These are phyloP conservation scores for Paspalum vaginatum DNA, from an alignment of 176 grass and related monocot genomes.

Conservation along the genomic window DNA sequence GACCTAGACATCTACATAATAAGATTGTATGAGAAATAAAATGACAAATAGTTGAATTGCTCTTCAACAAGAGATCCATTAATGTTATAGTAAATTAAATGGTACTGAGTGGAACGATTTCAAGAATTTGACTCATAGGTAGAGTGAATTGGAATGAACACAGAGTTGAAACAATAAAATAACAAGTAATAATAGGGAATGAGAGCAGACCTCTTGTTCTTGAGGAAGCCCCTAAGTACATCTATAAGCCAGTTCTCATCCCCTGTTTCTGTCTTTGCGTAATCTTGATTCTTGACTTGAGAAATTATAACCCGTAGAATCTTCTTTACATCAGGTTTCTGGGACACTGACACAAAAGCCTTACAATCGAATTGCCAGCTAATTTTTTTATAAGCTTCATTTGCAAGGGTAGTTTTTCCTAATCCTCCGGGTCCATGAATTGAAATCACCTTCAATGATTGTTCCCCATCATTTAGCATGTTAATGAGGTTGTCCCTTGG, in stretches of 20 bases:
- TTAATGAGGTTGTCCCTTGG: neutral
- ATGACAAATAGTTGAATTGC: neutral
- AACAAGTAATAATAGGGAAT: neutral
- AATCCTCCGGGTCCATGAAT: slow-evolving; percentile 10
- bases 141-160: neutral
- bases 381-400: slow-evolving; percentile 1
- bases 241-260: neutral
- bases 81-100: neutral
- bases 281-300: neutral
- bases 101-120: neutral
- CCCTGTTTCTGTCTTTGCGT: neutral
- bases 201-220: slow-evolving; percentile 13
- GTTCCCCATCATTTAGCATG: neutral
- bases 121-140: neutral
- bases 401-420: slow-evolving; percentile 25
- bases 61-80: no score
- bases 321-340: slow-evolving; percentile 21
- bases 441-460: slow-evolving; percentile 12
- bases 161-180: neutral
- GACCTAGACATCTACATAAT: neutral
- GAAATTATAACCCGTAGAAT: slow-evolving; percentile 7
- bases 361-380: neutral
- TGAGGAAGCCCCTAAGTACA: neutral
- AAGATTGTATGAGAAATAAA: neutral
- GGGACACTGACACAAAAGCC: slow-evolving; percentile 25